Base-by-base conservation (phyloP, 192 early-diverging fungal species). In the Entophlyctis luteolus region DNA sequence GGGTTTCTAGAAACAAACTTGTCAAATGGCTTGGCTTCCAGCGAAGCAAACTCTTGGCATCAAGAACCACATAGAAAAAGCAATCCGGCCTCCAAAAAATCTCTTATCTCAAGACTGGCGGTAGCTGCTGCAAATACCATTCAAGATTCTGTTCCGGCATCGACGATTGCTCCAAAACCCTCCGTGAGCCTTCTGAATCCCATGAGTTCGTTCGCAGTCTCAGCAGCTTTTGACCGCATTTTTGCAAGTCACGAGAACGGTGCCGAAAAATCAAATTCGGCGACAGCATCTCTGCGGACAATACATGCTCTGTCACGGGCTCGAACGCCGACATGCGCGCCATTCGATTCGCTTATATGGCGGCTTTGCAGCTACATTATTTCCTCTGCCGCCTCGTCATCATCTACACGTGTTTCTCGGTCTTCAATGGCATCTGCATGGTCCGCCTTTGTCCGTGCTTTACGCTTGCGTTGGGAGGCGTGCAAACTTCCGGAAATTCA, bases 321-420 rank as follows among this genome's bases (percentile, higher is more conserved):
- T 4, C 25, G 35, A 34, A 4, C 22, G 8, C 47, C 60, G 8
- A 16, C 18, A 12, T 28, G 47, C 34, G 60, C 60, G 18, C 46
- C 60, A n/a, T 63, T 49, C 32, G 31, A 63, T 32, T 25, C n/a
- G 10, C 22, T 42, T 28, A 22, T 66, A 8, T 66, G 63, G 63
- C 63, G 63, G 28, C 50, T 66, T 12, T 31, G 47, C 25, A 31
- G 46, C 12, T 48, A 63, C 32, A 48, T 66, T 6, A 16, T 57
- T 18, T 16, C 55, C 2, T 23, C 33, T 22, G 18, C 10, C 32
- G 10, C 52, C 1, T 14, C 36, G 20, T 10, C 12, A 34, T 66
- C 52, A 42, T 8, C 34, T 25, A 23, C 35, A 14, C 8, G 8
- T 34, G 34, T 16, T n/a, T 35, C 14, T 35, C 59, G 23, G 39